Percentiles rank a stretch among this genome's conserved stretches.
These are phyloP conservation scores for Aspergillus diversus DNA, from an alignment of 495 filamentous ascomycete species.

Conservation along the genomic window DNA sequence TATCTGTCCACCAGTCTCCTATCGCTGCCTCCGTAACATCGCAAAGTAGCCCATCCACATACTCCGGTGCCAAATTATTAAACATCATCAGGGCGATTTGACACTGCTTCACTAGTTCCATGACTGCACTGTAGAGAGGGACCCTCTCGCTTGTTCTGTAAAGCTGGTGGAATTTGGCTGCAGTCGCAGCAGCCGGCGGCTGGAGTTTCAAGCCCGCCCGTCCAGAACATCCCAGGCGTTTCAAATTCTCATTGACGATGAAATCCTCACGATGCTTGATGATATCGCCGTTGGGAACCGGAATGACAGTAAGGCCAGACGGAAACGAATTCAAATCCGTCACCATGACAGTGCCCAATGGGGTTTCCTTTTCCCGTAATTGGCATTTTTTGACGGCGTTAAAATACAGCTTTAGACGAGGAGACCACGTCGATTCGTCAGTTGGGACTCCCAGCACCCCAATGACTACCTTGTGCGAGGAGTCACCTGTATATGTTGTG, in stretches of 20 bases:
- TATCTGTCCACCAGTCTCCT: conserved; percentile 94
- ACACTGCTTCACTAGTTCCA: conserved; percentile 90
- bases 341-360: conserved; percentile 84
- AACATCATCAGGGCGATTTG: conserved; percentile 89
- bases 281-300: conserved; percentile 85
- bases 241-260: conserved; percentile 93
- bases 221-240: conserved; percentile 89
- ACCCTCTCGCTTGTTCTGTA: conserved; percentile 86
- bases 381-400: conserved; percentile 81
- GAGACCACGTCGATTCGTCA: conserved; percentile 81
- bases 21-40: conserved; percentile 90
- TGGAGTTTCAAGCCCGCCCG: conserved; percentile 81
- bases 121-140: conserved; percentile 71
- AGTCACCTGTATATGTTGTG: conserved; percentile 89
- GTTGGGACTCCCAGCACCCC: conserved; percentile 84
- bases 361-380: conserved; percentile 80
- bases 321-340: conserved; percentile 92
- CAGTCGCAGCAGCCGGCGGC: conserved; percentile 73
- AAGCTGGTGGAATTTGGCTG: conserved; percentile 89
- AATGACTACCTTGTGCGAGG: conserved; percentile 72
- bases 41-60: conserved; percentile 90
- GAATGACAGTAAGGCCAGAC: conserved; percentile 83
- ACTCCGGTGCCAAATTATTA: conserved; percentile 82
- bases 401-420: conserved; percentile 79
- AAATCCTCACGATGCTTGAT: conserved; percentile 80